Base-by-base conservation (phyloP, 306 rosid genomes). In the Crataegus laevigata region DNA sequence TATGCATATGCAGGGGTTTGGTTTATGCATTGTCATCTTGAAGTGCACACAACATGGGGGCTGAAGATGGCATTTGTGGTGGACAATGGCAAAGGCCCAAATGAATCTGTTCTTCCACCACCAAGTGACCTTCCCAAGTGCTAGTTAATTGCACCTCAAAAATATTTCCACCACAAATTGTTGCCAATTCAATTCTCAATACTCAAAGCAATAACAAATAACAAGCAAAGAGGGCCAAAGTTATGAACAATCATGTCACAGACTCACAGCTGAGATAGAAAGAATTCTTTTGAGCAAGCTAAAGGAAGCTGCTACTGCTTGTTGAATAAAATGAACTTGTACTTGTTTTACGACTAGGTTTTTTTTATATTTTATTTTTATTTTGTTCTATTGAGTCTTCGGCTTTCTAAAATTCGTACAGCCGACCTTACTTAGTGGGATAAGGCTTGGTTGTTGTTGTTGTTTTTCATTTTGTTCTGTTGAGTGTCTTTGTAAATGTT, bases 31-130 rank as follows among this genome's bases (percentile, higher is more conserved):
- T 89, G 93, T 59, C 94, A 89, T 71, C 81, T 89, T 78, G 98
- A 93, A 82, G 71, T 89, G 70, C 98, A 93, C 78, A 93, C 98
- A n/a, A 92, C 91, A 59, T 88, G 96, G 93, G 93, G 97, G 68
- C 66, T 92, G 17, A 92, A 92, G 87, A 92, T 90, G 97, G 96
- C 96, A 78, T 92, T 92, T 71, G 72, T 92, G 67, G 97, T 92
- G 75, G 92, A 92, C 79, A 87, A 90, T 83, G 96, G 92, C n/a
- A 71, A 87, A 79, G 96, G 93, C 54, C 89, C 92, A 45, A 82
- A 85, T 61, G 87, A 92, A 69, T 87, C 93, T 74, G 30, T 92
- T 72, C 63, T 88, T 38, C 97, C 97, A 40, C 97, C 93, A 61
- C 96, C 97, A 36, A 68, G 66, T 64, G 96, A 91, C 65, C 81